Percentiles rank a stretch among this genome's conserved stretches.
These are phyloP conservation scores for Mortierella sp. DNA, from an alignment of 371 early-diverging fungal species.

Conservation along the genomic window DNA sequence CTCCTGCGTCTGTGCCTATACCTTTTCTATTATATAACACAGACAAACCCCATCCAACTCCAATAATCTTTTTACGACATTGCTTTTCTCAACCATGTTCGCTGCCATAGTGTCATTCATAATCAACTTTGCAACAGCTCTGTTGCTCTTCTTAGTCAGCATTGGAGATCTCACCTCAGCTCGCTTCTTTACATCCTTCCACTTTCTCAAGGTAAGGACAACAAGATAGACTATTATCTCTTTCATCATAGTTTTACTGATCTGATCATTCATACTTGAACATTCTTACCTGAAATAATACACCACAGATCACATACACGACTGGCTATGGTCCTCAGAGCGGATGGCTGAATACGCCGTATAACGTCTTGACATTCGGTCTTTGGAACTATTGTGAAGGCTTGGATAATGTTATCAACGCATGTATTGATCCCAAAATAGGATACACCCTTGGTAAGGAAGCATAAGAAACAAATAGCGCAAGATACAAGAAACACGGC, in stretches of 20 bases:
- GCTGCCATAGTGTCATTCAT: slow-evolving; percentile 34
- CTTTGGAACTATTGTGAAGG: slow-evolving; percentile 46
- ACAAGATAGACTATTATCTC: no score
- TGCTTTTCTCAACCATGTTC: slow-evolving; percentile 19
- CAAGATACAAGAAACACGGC: neutral
- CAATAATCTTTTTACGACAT: neutral
- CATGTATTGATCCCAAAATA: slow-evolving; percentile 24
- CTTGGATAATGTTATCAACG: slow-evolving; percentile 9
- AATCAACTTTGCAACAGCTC: slow-evolving; percentile 23
- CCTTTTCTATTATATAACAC: neutral
- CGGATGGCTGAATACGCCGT: slow-evolving; percentile 30
- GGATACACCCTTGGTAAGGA: slow-evolving; percentile 36
- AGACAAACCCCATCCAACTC: neutral
- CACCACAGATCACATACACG: slow-evolving; percentile 13
- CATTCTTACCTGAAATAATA: neutral
- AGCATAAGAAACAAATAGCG: neutral
- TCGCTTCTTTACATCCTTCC: slow-evolving; percentile 32
- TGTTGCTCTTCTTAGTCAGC: slow-evolving; percentile 41
- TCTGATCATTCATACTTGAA: no score
- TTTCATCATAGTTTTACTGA: no score
- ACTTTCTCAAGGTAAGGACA: slow-evolving; percentile 38
- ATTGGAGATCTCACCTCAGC: slow-evolving; percentile 28
- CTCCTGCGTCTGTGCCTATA: neutral
- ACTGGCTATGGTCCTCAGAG: slow-evolving; percentile 21
- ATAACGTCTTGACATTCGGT: slow-evolving; percentile 32